phyloP scores from a whole-genome alignment of 192 early-diverging fungal genomes.

The Mycoemilia scoparia region DNA sequence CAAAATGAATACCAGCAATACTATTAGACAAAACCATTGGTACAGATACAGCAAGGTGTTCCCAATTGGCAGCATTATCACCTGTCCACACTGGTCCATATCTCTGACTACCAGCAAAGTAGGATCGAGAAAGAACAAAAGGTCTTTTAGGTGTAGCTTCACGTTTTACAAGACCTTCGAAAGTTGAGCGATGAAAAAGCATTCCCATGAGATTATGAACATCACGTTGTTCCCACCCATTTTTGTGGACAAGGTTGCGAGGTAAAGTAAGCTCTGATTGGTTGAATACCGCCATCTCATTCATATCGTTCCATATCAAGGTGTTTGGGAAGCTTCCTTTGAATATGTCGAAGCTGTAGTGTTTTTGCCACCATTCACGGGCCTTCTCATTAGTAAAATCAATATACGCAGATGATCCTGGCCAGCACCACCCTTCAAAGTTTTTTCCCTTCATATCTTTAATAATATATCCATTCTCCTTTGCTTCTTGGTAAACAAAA shows the following conservation, averaged over 20 bases:
- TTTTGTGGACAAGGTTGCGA: constrained; percentile 79
- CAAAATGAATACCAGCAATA: constrained; percentile 73
- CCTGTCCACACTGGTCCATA: constrained; percentile 97
- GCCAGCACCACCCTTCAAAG: constrained; percentile 99
- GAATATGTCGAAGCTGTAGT: constrained; percentile 66
- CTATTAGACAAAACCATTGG: constrained; percentile 85
- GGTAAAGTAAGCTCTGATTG: constrained; percentile 95
- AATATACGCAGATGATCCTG: constrained; percentile 77
- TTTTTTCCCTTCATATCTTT: constrained; percentile 50
- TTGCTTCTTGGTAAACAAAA: constrained; percentile 57
- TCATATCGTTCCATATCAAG: constrained; percentile 99
- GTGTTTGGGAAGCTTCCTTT: constrained; percentile 59
- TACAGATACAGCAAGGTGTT: constrained; percentile 55
- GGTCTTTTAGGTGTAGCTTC: constrained; percentile 44
- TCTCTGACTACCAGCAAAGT: constrained; percentile 90
- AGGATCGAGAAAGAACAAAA: constrained; percentile 89
- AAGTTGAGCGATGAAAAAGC: constrained; percentile 71
- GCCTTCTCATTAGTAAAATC: constrained; percentile 75
- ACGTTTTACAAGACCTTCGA: constrained; percentile 55
- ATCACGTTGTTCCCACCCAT: constrained; percentile 80
- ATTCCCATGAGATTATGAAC: constrained; percentile 90
- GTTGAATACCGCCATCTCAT: constrained; percentile 93
- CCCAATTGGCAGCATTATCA: constrained; percentile 85
- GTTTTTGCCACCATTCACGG: constrained; percentile 56
- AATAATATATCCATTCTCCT: constrained; percentile 54